A percentile compares a stretch with the other conserved stretches of the same genome.
Conservation (phyloP, 768 basidiomycete species). For the Boletus edulis region DNA sequence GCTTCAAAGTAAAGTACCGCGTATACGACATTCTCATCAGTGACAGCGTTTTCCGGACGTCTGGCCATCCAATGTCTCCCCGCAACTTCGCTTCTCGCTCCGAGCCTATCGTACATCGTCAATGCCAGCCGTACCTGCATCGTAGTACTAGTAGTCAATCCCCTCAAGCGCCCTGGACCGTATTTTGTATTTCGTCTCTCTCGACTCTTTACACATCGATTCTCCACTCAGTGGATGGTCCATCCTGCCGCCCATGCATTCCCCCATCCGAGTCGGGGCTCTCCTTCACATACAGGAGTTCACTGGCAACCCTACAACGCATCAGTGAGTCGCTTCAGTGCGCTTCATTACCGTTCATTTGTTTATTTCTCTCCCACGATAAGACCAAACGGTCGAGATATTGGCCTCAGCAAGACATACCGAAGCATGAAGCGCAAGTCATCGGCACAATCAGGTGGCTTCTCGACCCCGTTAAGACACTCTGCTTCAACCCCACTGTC, state of each 20-base stretch:
- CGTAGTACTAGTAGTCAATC: constrained; percentile 29
- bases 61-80: too few species aligned
- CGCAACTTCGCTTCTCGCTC: too few species aligned
- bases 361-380: constrained; percentile 10
- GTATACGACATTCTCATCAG: too few species aligned
- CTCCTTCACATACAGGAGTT: constrained; percentile 62
- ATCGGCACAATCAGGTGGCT: too few species aligned
- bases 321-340: constrained; percentile 50
- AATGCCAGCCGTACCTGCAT: too few species aligned
- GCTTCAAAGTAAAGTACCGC: too few species aligned
- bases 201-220: not conserved
- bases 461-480: too few species aligned
- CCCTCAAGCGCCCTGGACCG: constrained; percentile 7
- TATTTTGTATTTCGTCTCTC: not conserved
- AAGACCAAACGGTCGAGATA: constrained; percentile 84
- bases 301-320: constrained; percentile 77
- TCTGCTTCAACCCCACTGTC: too few species aligned
- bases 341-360: not conserved
- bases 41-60: too few species aligned
- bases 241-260: constrained; percentile 44
- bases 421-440: constrained; percentile 19
- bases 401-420: constrained; percentile 81
- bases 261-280: constrained; percentile 58
- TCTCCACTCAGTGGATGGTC: constrained; percentile 26
- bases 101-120: too few species aligned